These are phyloP conservation scores for Colletotrichum falcatum DNA, from an alignment of 2,329 filamentous ascomycete species.

Conservation along the genomic window DNA sequence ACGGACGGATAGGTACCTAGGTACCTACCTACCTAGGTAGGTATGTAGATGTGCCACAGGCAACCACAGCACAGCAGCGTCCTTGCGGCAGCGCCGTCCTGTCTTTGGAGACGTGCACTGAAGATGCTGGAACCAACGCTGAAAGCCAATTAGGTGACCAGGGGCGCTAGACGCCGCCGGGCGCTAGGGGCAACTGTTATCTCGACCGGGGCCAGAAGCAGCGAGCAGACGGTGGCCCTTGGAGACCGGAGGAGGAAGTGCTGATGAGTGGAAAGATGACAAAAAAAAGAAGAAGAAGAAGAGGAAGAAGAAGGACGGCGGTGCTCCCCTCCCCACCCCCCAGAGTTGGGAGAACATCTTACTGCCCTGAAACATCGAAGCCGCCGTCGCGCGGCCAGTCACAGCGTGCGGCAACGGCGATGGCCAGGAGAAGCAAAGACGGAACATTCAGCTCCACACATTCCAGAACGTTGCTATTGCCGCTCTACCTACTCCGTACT, in stretches of 20 bases:
- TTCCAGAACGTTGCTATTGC: conserved; percentile 28
- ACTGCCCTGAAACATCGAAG: conserved; percentile 39
- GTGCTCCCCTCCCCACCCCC: background rate
- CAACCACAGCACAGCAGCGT: background rate
- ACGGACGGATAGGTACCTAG: background rate
- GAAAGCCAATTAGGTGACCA: background rate
- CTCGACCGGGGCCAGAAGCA: conserved; percentile 3
- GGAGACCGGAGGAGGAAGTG: too few species aligned
- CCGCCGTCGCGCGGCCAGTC: conserved; percentile 22
- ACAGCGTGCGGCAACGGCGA: conserved; percentile 15
- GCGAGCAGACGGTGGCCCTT: background rate
- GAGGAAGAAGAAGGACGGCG: too few species aligned
- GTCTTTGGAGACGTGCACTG: conserved; percentile 20
- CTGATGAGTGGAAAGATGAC: background rate
- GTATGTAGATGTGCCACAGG: too few species aligned
- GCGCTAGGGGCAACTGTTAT: conserved; percentile 6
- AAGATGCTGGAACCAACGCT: conserved; percentile 9
- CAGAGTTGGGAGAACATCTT: conserved; percentile 30
- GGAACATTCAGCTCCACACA: conserved; percentile 26
- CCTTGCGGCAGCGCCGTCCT: conserved; percentile 18
- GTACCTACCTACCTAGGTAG: too few species aligned
- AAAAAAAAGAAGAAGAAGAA: too few species aligned
- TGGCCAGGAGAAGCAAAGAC: conserved; percentile 31
- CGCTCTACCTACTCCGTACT: too few species aligned
- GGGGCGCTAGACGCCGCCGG: background rate